These are phyloP conservation scores for Diaporthe amygdali DNA, from an alignment of 2,329 filamentous ascomycete species.

Conservation along the genomic window DNA sequence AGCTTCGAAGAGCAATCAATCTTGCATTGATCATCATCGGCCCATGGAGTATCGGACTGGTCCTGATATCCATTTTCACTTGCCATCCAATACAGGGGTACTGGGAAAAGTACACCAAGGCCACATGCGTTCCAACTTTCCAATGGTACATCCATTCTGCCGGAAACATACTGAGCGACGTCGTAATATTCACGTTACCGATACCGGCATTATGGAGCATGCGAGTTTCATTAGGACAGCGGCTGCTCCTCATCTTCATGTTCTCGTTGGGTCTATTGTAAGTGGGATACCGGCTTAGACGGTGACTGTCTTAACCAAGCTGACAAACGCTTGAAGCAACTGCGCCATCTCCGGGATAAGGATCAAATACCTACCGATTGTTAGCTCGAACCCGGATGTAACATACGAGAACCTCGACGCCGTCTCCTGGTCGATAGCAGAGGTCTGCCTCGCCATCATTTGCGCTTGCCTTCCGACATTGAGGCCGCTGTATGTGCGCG, in stretches of 20 bases:
- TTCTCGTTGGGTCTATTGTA: slow-evolving; percentile 12
- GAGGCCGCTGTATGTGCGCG: neutral
- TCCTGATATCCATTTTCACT: slow-evolving; percentile 10
- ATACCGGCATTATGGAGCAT: neutral
- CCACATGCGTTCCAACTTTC: neutral
- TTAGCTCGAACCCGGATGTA: neutral
- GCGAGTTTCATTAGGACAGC: neutral
- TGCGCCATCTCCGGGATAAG: slow-evolving; percentile 1
- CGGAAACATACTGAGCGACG: slow-evolving; percentile 11
- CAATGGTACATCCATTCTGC: slow-evolving; percentile 16
- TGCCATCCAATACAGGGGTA: neutral
- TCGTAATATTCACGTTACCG: neutral
- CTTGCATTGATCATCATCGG: neutral
- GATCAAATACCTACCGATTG: slow-evolving; percentile 1
- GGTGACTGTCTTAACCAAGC: neutral
- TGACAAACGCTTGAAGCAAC: neutral
- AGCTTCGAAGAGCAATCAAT: neutral
- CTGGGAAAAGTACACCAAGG: neutral
- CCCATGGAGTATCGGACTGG: neutral
- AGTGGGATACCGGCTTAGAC: neutral
- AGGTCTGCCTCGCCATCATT: neutral
- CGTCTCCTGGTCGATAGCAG: neutral
- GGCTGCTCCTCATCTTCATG: neutral
- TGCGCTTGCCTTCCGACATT: slow-evolving; percentile 6
- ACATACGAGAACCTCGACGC: slow-evolving; percentile 13